Evolutionary conservation across 257 asterid species (phyloP), one percentile per base, ranked within the genome.

Genomic region (Haberlea rhodopensis): DNA sequence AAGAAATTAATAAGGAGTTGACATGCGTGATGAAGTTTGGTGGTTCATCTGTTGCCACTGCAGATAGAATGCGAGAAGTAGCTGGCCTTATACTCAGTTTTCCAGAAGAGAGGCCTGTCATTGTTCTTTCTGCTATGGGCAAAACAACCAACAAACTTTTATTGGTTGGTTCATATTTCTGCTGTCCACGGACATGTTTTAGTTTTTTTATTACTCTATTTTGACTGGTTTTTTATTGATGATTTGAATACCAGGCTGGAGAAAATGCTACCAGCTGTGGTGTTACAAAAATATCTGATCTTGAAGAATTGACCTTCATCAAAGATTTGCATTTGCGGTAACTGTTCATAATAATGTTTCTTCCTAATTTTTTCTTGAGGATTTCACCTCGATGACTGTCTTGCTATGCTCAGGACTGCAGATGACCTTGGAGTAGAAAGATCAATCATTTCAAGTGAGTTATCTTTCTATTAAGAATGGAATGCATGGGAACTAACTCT

Each of bases 201-300:
- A 32, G 16, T 23, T 31, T 0, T 11, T 15, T 55, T 32, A n/a
- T 57, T 52, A 15, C 27, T 67, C 18, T 62, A 11, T 19, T 21
- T 69, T 29, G 27, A 53, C 51, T 19, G 29, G 11, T 55, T 10
- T 37, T 37, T 37, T 13, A 10, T 58, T 24, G 46, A 16, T 69
- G 55, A 34, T 31, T 72, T 71, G 52, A 63, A 57, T 70, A 58
- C 29, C 68, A 89, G 96, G 96, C 95, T 55, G 97, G 97, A 68
- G 97, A 90, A 72, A 90, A 84, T 75, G 92, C 97, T 34, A 87
- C 81, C 43, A 78, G 68, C 27, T 90, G 97, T 72, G 95, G 96
- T 66, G 91, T 81, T 70, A 70, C 88, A 52, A 82, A 87, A 60
- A 95, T 87, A 28, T 80, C 85, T 67, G 85, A 77, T 53, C 79